Evolutionary conservation across 345 rosid genomes (phyloP).

Genomic region (Rhizophora mangle): DNA sequence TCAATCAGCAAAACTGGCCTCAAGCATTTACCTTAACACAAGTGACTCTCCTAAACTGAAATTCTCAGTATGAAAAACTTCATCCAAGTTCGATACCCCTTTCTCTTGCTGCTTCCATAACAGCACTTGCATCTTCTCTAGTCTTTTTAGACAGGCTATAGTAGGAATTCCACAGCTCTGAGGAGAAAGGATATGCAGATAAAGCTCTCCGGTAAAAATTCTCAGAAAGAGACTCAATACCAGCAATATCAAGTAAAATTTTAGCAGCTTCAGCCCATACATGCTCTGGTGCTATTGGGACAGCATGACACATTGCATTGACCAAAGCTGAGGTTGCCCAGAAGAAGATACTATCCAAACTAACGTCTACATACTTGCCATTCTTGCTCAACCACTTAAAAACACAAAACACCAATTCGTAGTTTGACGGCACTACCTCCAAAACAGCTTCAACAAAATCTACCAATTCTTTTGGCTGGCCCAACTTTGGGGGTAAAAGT

Average conservation of each 20-base stretch:
- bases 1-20: slow-evolving; percentile 14
- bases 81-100: slow-evolving; percentile 52
- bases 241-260: slow-evolving; percentile 38
- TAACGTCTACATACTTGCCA: slow-evolving; percentile 11
- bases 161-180: slow-evolving; percentile 55
- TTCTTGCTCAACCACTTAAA: slow-evolving; percentile 44
- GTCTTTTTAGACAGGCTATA: slow-evolving; percentile 20
- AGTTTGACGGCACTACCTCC: slow-evolving; percentile 65
- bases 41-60: slow-evolving; percentile 18
- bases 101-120: slow-evolving; percentile 52
- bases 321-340: slow-evolving; percentile 68
- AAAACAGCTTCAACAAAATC: slow-evolving; percentile 76
- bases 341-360: slow-evolving; percentile 47
- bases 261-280: slow-evolving; percentile 73
- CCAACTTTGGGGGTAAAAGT: slow-evolving; percentile 54
- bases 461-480: slow-evolving; percentile 56
- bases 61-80: slow-evolving; percentile 5
- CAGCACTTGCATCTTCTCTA: slow-evolving; percentile 31
- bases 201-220: slow-evolving; percentile 64
- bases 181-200: slow-evolving; percentile 66
- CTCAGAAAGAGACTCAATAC: slow-evolving; percentile 36
- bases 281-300: slow-evolving; percentile 79
- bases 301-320: slow-evolving; percentile 51
- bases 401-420: slow-evolving; percentile 59
- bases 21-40: background rate